Percentiles rank a stretch among this genome's conserved stretches.
These are phyloP conservation scores for Hyphopichia pseudoburtonii DNA, from an alignment of 1,139 yeast species.

Conservation along the genomic window DNA sequence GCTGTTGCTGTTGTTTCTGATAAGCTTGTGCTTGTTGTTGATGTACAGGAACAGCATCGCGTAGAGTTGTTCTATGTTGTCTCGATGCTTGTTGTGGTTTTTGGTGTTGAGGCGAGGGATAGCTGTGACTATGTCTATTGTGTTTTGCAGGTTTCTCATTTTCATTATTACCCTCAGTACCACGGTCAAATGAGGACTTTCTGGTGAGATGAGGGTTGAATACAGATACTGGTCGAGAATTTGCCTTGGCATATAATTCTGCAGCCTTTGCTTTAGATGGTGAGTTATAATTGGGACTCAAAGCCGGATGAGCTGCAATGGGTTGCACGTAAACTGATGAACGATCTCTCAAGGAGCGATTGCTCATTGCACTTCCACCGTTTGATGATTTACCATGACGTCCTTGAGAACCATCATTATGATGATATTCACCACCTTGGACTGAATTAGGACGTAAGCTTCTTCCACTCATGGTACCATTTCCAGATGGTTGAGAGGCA, in stretches of 20 bases:
- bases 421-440: constrained; percentile 7
- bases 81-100: background rate
- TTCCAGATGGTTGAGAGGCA: constrained; percentile 1
- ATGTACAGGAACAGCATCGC: constrained; percentile 9
- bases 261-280: constrained; percentile 47
- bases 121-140: background rate
- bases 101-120: background rate
- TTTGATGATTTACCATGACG: constrained; percentile 1
- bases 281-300: constrained; percentile 39
- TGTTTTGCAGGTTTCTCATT: background rate
- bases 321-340: constrained; percentile 40
- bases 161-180: constrained; percentile 8
- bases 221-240: constrained; percentile 39
- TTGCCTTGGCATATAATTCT: constrained; percentile 52
- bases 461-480: constrained; percentile 4
- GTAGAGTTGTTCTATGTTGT: constrained; percentile 15
- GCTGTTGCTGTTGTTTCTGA: constrained; percentile 6
- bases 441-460: constrained; percentile 36
- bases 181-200: constrained; percentile 58
- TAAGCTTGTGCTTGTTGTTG: constrained; percentile 2
- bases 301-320: constrained; percentile 44
- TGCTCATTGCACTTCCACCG: constrained; percentile 24
- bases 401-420: constrained; percentile 1
- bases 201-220: constrained; percentile 39
- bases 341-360: constrained; percentile 31